A percentile compares a stretch with the other conserved stretches of the same genome.
Conservation (phyloP, 2,329 filamentous ascomycete species). For the Alternaria novae-zelandiae region DNA sequence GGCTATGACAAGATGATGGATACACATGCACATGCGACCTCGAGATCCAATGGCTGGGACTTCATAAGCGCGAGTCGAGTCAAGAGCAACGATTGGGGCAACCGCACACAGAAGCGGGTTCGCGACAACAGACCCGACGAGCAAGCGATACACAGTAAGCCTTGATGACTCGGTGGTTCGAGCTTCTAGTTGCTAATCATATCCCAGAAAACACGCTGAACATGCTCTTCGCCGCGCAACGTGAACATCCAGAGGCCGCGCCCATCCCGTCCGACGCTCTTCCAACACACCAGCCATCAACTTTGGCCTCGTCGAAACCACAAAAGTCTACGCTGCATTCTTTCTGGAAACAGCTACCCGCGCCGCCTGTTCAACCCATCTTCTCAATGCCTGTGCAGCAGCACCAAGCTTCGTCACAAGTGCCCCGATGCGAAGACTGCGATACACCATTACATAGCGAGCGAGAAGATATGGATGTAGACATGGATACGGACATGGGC, state of each 20-base stretch:
- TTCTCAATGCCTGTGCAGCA: slow-evolving; percentile 22
- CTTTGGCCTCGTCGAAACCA: slow-evolving; percentile 18
- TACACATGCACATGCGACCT: slow-evolving; percentile 20
- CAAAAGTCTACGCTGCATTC: slow-evolving; percentile 56
- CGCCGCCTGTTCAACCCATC: slow-evolving; percentile 34
- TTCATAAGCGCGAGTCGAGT: slow-evolving; percentile 34
- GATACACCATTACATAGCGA: slow-evolving; percentile 43
- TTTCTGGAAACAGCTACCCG: slow-evolving; percentile 53
- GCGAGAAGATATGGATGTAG: slow-evolving; percentile 46
- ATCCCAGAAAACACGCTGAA: slow-evolving; percentile 53
- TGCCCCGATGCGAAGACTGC: slow-evolving; percentile 54
- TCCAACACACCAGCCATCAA: slow-evolving; percentile 14
- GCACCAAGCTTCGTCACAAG: slow-evolving; percentile 7
- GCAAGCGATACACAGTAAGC: slow-evolving; percentile 60
- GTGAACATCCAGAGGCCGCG: slow-evolving; percentile 35
- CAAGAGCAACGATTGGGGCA: slow-evolving; percentile 54
- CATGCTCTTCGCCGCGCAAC: slow-evolving; percentile 55
- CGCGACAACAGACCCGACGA: slow-evolving; percentile 65
- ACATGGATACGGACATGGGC: slow-evolving; percentile 45
- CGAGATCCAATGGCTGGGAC: slow-evolving; percentile 29
- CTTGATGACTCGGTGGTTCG: not conserved
- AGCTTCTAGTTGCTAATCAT: not conserved
- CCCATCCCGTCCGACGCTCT: slow-evolving; percentile 34
- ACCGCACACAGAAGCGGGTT: slow-evolving; percentile 65
- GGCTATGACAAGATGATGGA: slow-evolving; percentile 33